These are phyloP conservation scores for Craspedostauros australis DNA, from an alignment of 108 stramenopile species.

Conservation along the genomic window DNA sequence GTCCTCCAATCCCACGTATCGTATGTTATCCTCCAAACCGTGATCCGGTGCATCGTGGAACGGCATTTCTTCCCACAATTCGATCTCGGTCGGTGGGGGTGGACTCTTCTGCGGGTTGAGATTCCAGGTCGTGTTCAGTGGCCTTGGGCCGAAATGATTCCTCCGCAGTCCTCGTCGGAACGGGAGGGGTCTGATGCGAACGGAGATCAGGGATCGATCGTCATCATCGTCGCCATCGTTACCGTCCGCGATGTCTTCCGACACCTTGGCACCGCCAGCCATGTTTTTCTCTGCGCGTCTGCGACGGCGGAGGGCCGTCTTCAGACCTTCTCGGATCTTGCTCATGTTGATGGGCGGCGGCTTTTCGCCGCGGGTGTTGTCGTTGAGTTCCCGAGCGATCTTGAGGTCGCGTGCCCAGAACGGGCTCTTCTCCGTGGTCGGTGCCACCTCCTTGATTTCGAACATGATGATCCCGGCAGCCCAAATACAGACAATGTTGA, in stretches of 20 bases:
- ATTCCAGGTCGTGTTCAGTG: too few relatives aligned
- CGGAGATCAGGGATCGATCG: neutral
- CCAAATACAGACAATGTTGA: conserved; percentile 73
- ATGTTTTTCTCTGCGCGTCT: neutral
- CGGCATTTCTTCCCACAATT: neutral
- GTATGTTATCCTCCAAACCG: conserved; percentile 3
- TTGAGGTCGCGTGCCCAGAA: conserved; percentile 56
- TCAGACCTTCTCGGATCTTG: neutral
- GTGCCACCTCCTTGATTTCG: conserved; percentile 42
- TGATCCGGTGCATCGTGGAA: neutral
- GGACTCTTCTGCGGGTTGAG: too few relatives aligned
- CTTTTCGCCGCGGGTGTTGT: conserved; percentile 4
- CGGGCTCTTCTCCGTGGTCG: conserved; percentile 33
- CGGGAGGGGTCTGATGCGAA: neutral
- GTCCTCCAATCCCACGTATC: conserved; percentile 13
- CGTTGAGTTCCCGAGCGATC: conserved; percentile 14
- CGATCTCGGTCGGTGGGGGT: conserved; percentile 6
- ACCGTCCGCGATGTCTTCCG: neutral
- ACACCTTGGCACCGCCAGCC: neutral
- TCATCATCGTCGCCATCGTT: conserved; percentile 2
- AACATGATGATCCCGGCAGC: conserved; percentile 53
- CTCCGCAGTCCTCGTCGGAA: too few relatives aligned
- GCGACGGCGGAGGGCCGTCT: neutral
- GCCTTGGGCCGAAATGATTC: too few relatives aligned
- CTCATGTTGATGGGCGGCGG: conserved; percentile 7